A percentile compares a stretch with the other conserved stretches of the same genome.
phyloP scores from a whole-genome alignment of 345 rosid genomes.

The Anacardium occidentale region DNA sequence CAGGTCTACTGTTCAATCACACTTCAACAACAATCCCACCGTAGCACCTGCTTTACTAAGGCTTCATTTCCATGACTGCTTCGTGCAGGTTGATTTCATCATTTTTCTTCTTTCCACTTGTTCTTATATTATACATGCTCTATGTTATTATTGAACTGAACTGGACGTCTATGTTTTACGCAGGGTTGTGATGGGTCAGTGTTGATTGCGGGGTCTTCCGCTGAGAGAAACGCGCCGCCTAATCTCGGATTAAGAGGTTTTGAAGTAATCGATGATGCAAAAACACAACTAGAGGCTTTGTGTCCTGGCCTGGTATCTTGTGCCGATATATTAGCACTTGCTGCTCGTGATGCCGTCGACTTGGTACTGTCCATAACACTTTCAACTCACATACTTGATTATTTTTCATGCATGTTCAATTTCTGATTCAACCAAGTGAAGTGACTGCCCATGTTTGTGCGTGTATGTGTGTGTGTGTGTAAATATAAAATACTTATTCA shows the following conservation, averaged over 20 bases:
- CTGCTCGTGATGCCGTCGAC: constrained; percentile 42
- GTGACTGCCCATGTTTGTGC: neutral
- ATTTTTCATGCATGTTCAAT: neutral
- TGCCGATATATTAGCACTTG: constrained; percentile 43
- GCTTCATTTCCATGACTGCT: constrained; percentile 78
- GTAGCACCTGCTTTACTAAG: constrained; percentile 65
- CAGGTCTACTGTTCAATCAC: constrained; percentile 57
- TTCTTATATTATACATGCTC: neutral
- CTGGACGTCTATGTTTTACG: neutral
- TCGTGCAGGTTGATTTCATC: constrained; percentile 50
- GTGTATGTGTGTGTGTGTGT: neutral
- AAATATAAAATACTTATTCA: too few species aligned
- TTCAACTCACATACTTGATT: neutral
- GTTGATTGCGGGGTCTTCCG: constrained; percentile 30
- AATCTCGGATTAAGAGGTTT: constrained; percentile 35
- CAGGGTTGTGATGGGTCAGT: constrained; percentile 45
- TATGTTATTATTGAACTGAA: too few species aligned
- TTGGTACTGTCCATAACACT: constrained; percentile 24
- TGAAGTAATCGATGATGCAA: constrained; percentile 42
- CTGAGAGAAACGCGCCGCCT: constrained; percentile 32
- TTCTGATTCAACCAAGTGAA: neutral
- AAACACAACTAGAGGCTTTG: constrained; percentile 31
- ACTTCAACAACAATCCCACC: constrained; percentile 57
- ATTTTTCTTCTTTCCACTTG: neutral
- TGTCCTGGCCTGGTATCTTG: constrained; percentile 45